A percentile compares a stretch with the other conserved stretches of the same genome.
These are phyloP conservation scores for Polyporus arcularius DNA, from an alignment of 768 basidiomycete genomes.

Conservation along the genomic window DNA sequence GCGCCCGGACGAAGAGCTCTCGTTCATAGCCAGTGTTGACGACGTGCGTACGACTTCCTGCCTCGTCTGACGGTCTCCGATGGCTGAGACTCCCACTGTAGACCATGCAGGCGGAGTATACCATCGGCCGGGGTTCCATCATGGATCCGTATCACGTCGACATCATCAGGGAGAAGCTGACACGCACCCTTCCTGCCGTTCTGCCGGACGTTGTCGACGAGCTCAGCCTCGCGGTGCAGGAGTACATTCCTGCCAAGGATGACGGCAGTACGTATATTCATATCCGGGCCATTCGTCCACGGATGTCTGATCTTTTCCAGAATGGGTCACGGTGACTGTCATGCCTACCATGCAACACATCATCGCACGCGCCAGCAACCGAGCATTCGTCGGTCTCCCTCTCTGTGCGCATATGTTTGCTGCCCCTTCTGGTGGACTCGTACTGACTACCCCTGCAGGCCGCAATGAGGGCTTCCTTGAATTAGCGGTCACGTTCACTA, in stretches of 20 bases:
- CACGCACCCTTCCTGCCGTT: conserved; percentile 24
- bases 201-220: conserved; percentile 30
- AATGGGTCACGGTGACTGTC: conserved; percentile 40
- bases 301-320: conserved; percentile 18
- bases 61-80: not conserved
- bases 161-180: conserved; percentile 29
- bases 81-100: not conserved
- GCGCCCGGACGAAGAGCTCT: conserved; percentile 45
- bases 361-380: conserved; percentile 43
- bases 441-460: conserved; percentile 29
- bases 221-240: conserved; percentile 28
- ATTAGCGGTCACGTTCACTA: conserved; percentile 34
- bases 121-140: conserved; percentile 28
- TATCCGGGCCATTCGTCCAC: not conserved
- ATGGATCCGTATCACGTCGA: conserved; percentile 23
- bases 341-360: conserved; percentile 33
- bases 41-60: conserved; percentile 32
- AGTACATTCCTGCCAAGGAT: conserved; percentile 28
- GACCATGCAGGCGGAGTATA: conserved; percentile 37
- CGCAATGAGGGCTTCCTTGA: conserved; percentile 32
- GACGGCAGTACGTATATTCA: conserved; percentile 7
- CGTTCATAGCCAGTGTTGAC: conserved; percentile 41
- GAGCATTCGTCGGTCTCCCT: conserved; percentile 51
- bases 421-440: not conserved
- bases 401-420: conserved; percentile 37